phyloP scores from a whole-genome alignment of 768 basidiomycete species.

The Obba rivulosa region DNA sequence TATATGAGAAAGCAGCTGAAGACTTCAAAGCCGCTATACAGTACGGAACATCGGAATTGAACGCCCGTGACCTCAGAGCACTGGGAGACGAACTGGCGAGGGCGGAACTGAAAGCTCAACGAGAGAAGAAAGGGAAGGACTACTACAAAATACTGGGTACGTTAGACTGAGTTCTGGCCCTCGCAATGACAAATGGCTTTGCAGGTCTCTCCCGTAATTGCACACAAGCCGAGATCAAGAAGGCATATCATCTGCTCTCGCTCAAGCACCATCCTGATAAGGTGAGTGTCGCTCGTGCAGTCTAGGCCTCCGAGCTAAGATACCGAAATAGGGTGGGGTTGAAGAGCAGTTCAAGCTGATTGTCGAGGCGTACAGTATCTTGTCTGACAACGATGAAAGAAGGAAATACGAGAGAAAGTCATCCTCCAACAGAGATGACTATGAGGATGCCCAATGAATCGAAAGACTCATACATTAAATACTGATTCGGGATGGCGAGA shows the following conservation, averaged over 20 bases:
- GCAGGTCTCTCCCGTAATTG: conserved; percentile 47
- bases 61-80: conserved; percentile 53
- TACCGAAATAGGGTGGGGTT: conserved; percentile 48
- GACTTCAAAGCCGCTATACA: conserved; percentile 75
- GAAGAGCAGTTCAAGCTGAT: conserved; percentile 93
- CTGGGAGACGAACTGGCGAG: conserved; percentile 63
- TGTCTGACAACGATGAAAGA: conserved; percentile 66
- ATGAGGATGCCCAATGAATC: no score
- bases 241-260: conserved; percentile 24
- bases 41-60: conserved; percentile 52
- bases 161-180: neutral
- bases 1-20: conserved; percentile 58
- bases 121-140: conserved; percentile 80
- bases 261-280: conserved; percentile 50
- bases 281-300: conserved; percentile 28
- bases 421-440: no score
- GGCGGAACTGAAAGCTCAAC: conserved; percentile 54
- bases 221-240: conserved; percentile 69
- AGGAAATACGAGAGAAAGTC: conserved; percentile 51
- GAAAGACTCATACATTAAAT: no score
- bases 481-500: no score
- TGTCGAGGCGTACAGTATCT: conserved; percentile 69
- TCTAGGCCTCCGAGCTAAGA: neutral
- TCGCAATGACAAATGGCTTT: neutral
- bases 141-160: conserved; percentile 71